phyloP scores from a whole-genome alignment of 2,329 filamentous ascomycete genomes.

The Penicillium paneum region DNA sequence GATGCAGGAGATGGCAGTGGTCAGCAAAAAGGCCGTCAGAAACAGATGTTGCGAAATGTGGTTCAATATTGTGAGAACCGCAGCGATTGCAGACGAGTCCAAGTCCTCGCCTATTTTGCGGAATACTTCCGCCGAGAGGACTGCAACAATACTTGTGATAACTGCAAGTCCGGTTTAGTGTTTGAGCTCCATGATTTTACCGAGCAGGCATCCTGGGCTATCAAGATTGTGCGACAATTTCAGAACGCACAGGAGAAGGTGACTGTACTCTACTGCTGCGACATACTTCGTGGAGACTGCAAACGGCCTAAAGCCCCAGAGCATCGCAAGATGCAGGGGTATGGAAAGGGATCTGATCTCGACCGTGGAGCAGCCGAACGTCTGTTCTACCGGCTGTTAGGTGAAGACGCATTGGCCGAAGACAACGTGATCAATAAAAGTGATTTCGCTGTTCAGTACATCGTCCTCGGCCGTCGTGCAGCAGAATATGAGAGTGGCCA shows the following conservation, averaged over 20 bases:
- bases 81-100: slow-evolving; percentile 79
- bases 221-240: slow-evolving; percentile 63
- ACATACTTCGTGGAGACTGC: slow-evolving; percentile 72
- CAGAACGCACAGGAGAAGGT: slow-evolving; percentile 53
- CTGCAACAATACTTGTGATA: slow-evolving; percentile 79
- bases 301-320: slow-evolving; percentile 54
- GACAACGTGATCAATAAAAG: slow-evolving; percentile 62
- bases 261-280: slow-evolving; percentile 76
- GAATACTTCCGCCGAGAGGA: slow-evolving; percentile 71
- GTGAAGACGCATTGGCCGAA: slow-evolving; percentile 71
- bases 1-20: slow-evolving; percentile 70
- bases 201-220: slow-evolving; percentile 65
- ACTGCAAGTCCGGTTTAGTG: slow-evolving; percentile 70
- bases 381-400: slow-evolving; percentile 72
- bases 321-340: slow-evolving; percentile 56
- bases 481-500: slow-evolving; percentile 47
- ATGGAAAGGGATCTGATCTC: slow-evolving; percentile 66
- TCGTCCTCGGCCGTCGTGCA: slow-evolving; percentile 44
- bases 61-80: slow-evolving; percentile 86
- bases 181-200: slow-evolving; percentile 78
- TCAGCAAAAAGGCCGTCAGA: slow-evolving; percentile 80
- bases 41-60: slow-evolving; percentile 79
- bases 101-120: slow-evolving; percentile 91
- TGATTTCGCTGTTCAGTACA: slow-evolving; percentile 71
- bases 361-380: slow-evolving; percentile 76